Base-by-base conservation (phyloP, 805 yeast genomes). In the Zygotorulaspora chibaensis region DNA sequence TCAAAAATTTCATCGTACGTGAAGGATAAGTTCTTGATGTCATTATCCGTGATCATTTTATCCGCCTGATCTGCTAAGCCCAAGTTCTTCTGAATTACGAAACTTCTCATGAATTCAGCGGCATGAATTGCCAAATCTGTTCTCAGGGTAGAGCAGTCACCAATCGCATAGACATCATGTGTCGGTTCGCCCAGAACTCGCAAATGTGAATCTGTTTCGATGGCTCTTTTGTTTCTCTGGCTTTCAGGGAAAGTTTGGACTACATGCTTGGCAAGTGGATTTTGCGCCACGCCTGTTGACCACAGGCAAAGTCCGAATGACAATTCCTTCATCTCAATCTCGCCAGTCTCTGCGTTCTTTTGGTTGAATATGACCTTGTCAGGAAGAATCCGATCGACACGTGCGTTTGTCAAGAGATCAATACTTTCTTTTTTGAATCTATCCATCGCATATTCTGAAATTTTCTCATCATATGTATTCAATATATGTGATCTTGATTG, bases 201-300 rank as follows among this genome's bases (percentile, higher is more conserved):
- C 53, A 83, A 65, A 52, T 83, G 86, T n/a, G 83, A 70, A 60
- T 83, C 89, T 0, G 88, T 83, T 59, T 83, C 88, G 39, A 83
- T 76, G n/a, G 88, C 89, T 54, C 84, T 76, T 55, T 71, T 74
- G 59, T 83, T 83, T 52, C 69, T 70, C 65, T 83, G 88, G 26
- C 66, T 59, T 1, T 65, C 70, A 11, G 67, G 59, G 30, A 83
- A 66, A n/a, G 70, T 62, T 16, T 70, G 64, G 38, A 76, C 82
- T 36, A 83, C 70, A 31, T 72, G 73, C 58, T 74, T 73, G 7
- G 86, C 81, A 40, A 83, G 60, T 12, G 83, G 84, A 49, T 79
- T 75, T 54, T 79, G 82, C 6, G 84, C 79, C 33, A 83, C 85
- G 49, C 89, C 89, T 0, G 89, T 83, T 1, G 87, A 81, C 89